Conservation (phyloP, 352 stramenopile genomes). For the Elongisporangium anandrum region DNA sequence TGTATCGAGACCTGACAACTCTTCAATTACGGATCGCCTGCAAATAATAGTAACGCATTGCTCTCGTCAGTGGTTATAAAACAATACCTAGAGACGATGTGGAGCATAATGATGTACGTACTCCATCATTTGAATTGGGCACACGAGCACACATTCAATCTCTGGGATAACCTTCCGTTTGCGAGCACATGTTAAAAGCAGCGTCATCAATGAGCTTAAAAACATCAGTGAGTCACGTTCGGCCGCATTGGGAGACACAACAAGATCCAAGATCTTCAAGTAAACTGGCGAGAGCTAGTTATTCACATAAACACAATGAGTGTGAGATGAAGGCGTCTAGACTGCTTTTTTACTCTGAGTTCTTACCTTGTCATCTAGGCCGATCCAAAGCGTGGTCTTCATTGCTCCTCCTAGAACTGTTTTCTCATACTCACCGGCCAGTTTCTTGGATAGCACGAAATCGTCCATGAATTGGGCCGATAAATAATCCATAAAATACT, state of each 20-base stretch:
- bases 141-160: conserved; percentile 50
- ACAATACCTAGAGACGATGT: no score
- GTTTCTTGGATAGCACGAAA: conserved; percentile 18
- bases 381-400: conserved; percentile 34
- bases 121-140: conserved; percentile 56
- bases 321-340: not conserved
- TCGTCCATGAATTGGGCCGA: conserved; percentile 38
- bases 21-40: conserved; percentile 37
- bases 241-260: conserved; percentile 25
- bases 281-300: conserved; percentile 29
- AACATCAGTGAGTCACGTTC: conserved; percentile 46
- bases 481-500: conserved; percentile 43
- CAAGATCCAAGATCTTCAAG: conserved; percentile 43
- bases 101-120: conserved; percentile 15
- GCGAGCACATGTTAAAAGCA: conserved; percentile 39
- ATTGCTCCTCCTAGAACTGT: conserved; percentile 25
- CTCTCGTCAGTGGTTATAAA: not conserved
- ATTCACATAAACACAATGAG: not conserved
- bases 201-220: conserved; percentile 25
- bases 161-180: conserved; percentile 18
- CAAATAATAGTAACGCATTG: not conserved
- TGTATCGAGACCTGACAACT: conserved; percentile 30
- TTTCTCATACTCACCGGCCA: conserved; percentile 23
- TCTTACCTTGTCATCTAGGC: conserved; percentile 26
- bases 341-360: not conserved